Base-by-base conservation (phyloP, 1,284 basidiomycete genomes). In the Paramarasmius palmivorus region DNA sequence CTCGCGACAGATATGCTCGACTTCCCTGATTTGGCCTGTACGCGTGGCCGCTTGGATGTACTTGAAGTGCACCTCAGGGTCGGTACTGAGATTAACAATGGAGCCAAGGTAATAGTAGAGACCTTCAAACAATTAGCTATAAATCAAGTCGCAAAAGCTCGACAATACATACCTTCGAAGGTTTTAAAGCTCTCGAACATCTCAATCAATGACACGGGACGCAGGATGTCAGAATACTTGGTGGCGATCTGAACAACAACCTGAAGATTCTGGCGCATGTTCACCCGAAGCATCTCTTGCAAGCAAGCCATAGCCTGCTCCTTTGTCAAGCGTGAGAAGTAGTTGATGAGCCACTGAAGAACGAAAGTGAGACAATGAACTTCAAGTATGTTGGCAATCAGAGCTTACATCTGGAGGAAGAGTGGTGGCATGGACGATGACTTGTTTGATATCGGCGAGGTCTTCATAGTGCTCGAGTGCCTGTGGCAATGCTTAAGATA, bases 1-100 rank as follows among this genome's bases (percentile, higher is more conserved):
- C 78, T 99, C 97, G 59, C 97, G 84, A 70, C 95, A 97, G 66
- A 99, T 96, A 55, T 97, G 93, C 76, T 99, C 97, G 57, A 99
- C 97, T 70, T 99, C 97, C 56, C 97, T 89, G 65, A 99, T 95
- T 70, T 99, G 97, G 41, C 96, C 96, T 19, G 97, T 99, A 40
- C 97, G 89, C 1, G 95, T 98, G 9, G 97, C 97, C 32, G 97
- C 97, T 70, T 99, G 97, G 66, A 99, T 98, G 76, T 99, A 99
- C 81, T 99, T 99, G 87, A 98, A 99, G 79, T 98, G 93, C 2
- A 99, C 97, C 72, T 99, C 97, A 15, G 93, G 83, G 72, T 99
- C 97, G 68, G 93, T 85, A 69, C 90, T 93, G 59, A 99, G 82
- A 75, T 99, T 99, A 70, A 99, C 97, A 61, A 99, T 86, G 6